Conservation (phyloP, 805 yeast species). For the Candida namnaoensis region DNA sequence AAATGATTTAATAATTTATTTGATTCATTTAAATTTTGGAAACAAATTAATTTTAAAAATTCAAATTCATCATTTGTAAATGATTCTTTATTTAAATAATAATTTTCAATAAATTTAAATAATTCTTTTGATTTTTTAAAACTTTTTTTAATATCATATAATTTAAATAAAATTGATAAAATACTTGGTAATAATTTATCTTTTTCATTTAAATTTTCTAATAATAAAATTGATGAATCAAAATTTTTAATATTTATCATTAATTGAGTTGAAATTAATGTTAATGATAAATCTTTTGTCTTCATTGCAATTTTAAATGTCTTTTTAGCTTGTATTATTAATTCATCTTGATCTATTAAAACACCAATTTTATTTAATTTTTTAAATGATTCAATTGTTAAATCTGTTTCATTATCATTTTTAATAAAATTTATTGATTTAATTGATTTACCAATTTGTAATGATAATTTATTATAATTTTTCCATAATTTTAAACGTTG, state of each 20-base stretch:
- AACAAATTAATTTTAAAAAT: slow-evolving; percentile 23
- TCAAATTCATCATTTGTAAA: slow-evolving; percentile 14
- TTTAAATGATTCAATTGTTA: neutral
- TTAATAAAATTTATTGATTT: slow-evolving; percentile 1
- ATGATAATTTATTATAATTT: slow-evolving; percentile 13
- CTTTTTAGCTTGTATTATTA: slow-evolving; percentile 18
- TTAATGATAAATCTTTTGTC: slow-evolving; percentile 21
- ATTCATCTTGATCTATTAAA: slow-evolving; percentile 6
- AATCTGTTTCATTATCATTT: neutral
- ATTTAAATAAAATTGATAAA: slow-evolving; percentile 36
- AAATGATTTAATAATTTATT: slow-evolving; percentile 12
- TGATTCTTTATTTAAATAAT: slow-evolving; percentile 6
- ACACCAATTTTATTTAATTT: slow-evolving; percentile 9
- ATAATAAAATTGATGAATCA: slow-evolving; percentile 24
- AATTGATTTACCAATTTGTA: slow-evolving; percentile 10
- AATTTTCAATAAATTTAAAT: slow-evolving; percentile 20
- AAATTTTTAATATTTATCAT: slow-evolving; percentile 19
- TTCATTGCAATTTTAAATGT: slow-evolving; percentile 24
- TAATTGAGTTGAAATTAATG: slow-evolving; percentile 26
- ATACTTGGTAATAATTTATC: slow-evolving; percentile 32
- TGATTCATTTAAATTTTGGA: slow-evolving; percentile 22
- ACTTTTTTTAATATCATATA: slow-evolving; percentile 39
- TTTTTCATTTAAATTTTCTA: slow-evolving; percentile 23
- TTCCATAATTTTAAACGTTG: slow-evolving; percentile 11
- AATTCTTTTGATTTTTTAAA: slow-evolving; percentile 22